phyloP scores from a whole-genome alignment of 345 rosid species.

The Populus deltoides region DNA sequence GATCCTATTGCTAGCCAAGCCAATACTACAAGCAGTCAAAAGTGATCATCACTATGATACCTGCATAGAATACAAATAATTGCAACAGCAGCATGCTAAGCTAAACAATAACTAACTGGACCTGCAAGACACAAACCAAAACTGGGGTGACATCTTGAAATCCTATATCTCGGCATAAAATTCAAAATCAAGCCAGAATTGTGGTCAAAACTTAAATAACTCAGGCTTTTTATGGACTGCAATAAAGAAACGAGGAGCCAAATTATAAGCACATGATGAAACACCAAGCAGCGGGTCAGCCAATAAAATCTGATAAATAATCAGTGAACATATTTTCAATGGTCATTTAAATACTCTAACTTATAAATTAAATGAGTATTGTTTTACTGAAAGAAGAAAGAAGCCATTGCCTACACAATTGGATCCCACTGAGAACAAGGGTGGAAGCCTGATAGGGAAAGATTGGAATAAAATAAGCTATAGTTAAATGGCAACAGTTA shows the following conservation, averaged over 20 bases:
- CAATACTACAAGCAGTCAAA: background rate
- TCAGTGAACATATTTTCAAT: background rate
- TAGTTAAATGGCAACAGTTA: background rate
- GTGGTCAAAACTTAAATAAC: background rate
- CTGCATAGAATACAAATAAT: background rate
- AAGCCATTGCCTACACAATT: background rate
- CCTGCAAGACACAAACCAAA: background rate
- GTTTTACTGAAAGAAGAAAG: background rate
- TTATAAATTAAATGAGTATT: background rate
- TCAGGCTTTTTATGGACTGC: background rate
- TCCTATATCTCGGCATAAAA: background rate
- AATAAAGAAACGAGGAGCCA: background rate
- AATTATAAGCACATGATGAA: background rate
- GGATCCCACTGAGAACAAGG: conserved; percentile 10
- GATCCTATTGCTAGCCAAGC: background rate
- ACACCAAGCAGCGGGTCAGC: background rate
- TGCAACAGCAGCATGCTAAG: background rate
- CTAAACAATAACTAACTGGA: background rate
- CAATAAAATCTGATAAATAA: too few relatives aligned
- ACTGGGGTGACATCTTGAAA: background rate
- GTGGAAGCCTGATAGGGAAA: conserved; percentile 5
- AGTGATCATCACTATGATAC: background rate
- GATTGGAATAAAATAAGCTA: background rate
- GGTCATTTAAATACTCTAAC: too few relatives aligned
- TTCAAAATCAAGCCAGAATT: background rate